These are phyloP conservation scores for Fraxinus latifolia DNA, from an alignment of 305 asterid species.

Conservation along the genomic window DNA sequence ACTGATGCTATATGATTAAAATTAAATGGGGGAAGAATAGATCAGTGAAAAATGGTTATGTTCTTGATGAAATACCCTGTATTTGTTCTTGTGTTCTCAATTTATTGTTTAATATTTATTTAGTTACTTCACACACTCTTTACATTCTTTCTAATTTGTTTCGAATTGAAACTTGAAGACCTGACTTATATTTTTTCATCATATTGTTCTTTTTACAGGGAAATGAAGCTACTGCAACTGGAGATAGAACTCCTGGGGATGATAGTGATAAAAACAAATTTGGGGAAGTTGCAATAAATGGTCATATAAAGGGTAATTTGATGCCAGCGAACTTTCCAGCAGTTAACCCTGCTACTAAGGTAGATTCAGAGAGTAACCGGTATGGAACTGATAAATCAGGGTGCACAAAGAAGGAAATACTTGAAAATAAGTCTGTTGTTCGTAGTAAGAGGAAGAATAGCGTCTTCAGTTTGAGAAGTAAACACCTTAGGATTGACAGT, in stretches of 20 bases:
- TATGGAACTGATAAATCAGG: conserved; percentile 37
- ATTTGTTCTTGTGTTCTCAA: not conserved
- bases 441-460: conserved; percentile 64
- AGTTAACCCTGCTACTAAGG: conserved; percentile 30
- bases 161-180: conserved; percentile 9
- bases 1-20: not conserved
- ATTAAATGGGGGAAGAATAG: not conserved
- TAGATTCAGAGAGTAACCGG: conserved; percentile 31
- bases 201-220: conserved; percentile 46
- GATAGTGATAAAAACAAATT: conserved; percentile 35
- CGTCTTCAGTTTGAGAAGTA: conserved; percentile 52
- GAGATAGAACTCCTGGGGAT: conserved; percentile 41
- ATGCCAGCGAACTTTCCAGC: conserved; percentile 24
- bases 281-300: conserved; percentile 29
- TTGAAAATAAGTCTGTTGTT: conserved; percentile 41
- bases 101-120: not conserved
- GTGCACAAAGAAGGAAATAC: conserved; percentile 37
- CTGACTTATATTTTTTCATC: conserved; percentile 8
- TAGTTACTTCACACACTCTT: not conserved
- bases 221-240: conserved; percentile 39
- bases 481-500: conserved; percentile 60
- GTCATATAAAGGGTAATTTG: conserved; percentile 40
- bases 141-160: not conserved
- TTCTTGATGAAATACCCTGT: not conserved
- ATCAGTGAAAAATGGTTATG: not conserved